Evolutionary conservation across 2,329 filamentous ascomycete species (phyloP).

Genomic region (Falciphora oryzae): DNA sequence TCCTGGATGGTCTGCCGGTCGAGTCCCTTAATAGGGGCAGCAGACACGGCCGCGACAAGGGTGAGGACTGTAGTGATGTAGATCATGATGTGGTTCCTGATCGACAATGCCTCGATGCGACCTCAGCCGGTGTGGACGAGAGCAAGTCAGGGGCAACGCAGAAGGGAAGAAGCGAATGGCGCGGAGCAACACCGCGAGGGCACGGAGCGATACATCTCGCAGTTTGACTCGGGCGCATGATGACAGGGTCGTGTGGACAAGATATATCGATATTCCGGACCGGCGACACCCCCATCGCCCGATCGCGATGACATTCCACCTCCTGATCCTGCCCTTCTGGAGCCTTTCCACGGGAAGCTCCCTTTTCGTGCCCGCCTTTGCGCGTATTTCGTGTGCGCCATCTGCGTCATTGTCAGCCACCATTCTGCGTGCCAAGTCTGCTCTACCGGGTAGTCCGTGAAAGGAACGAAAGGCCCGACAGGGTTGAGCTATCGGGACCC

Average conservation of each 20-base stretch:
- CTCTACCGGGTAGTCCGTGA: neutral
- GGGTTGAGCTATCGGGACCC: neutral
- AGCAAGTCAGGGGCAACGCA: neutral
- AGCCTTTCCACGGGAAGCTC: neutral
- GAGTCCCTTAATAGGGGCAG: slow-evolving; percentile 6
- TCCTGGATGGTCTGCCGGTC: slow-evolving; percentile 7
- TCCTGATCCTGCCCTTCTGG: neutral
- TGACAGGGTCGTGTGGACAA: neutral
- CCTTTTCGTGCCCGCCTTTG: neutral
- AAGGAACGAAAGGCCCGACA: neutral
- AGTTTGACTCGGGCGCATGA: neutral
- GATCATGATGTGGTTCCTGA: neutral
- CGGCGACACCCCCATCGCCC: too few species aligned
- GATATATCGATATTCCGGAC: neutral
- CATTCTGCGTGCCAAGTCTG: neutral
- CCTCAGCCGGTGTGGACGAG: neutral
- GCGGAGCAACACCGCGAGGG: neutral
- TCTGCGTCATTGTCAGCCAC: neutral
- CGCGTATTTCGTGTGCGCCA: neutral
- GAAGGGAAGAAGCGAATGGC: neutral
- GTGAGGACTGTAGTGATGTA: neutral
- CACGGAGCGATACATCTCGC: too few species aligned
- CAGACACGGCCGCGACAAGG: neutral
- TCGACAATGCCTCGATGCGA: neutral
- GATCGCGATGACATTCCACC: neutral